Conservation (phyloP, 2,329 filamentous ascomycete species). For the Erysiphe pulchra region DNA sequence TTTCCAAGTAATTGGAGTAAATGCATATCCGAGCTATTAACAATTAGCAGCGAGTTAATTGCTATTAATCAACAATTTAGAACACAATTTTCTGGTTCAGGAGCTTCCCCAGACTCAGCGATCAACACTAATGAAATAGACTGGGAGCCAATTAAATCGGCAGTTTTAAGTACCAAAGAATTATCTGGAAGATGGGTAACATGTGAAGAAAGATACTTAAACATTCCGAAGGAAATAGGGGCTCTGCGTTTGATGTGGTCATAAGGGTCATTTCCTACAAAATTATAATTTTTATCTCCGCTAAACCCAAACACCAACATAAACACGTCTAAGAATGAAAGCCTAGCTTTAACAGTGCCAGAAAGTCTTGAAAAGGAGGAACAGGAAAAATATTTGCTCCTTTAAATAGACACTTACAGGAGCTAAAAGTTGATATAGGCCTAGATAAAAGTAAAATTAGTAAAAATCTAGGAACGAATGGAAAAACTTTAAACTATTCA, state of each 20-base stretch:
- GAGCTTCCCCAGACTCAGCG: accelerated
- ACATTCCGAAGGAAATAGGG: background rate
- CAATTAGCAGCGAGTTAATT: background rate
- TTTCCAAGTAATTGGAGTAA: background rate
- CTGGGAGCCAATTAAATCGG: background rate
- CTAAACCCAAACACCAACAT: background rate
- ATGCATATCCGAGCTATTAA: background rate
- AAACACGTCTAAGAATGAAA: background rate
- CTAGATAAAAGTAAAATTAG: background rate
- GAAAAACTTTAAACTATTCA: background rate
- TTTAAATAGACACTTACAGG: background rate
- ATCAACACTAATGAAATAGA: background rate
- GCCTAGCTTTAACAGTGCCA: background rate
- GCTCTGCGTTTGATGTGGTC: background rate
- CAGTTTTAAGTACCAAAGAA: background rate
- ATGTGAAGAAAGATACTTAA: background rate
- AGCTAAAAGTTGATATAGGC: background rate
- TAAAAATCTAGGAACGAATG: background rate
- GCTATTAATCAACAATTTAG: background rate
- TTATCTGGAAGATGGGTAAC: background rate
- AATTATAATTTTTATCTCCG: background rate
- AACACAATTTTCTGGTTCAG: background rate
- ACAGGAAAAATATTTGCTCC: background rate
- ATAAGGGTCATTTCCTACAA: background rate
- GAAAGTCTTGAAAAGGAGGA: background rate